Percentiles rank a stretch among this genome's conserved stretches.
Conservation (phyloP, 73 alveolate genomes). For the Blepharisma japonicum region DNA sequence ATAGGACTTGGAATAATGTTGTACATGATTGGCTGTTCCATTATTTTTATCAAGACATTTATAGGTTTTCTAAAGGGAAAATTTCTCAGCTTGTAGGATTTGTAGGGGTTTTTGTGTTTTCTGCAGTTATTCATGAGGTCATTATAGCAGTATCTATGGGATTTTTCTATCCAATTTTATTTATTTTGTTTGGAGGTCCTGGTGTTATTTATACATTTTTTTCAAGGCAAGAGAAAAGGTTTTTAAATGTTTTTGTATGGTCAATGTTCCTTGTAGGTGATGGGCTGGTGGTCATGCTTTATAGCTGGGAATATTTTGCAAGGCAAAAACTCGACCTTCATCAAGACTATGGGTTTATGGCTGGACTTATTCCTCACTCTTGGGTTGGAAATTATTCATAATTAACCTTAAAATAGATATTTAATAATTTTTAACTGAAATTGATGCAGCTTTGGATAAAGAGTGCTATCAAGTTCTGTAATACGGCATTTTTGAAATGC, state of each 20-base stretch:
- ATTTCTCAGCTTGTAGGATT: conserved; percentile 37
- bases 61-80: conserved; percentile 66
- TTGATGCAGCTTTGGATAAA: too few species aligned
- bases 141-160: conserved; percentile 71
- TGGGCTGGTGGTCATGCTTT: conserved; percentile 18
- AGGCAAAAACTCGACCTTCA: background rate
- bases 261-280: conserved; percentile 7
- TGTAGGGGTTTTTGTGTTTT: conserved; percentile 62
- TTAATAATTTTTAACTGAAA: too few species aligned
- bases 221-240: conserved; percentile 22
- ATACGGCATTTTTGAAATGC: too few species aligned
- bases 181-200: conserved; percentile 85
- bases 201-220: conserved; percentile 65
- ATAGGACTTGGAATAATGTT: conserved; percentile 78
- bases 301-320: conserved; percentile 32
- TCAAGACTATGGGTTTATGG: conserved; percentile 20
- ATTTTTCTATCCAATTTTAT: conserved; percentile 79
- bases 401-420: too few species aligned
- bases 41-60: conserved; percentile 70
- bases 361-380: conserved; percentile 16
- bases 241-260: conserved; percentile 26
- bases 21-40: conserved; percentile 81
- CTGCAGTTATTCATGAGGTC: conserved; percentile 80
- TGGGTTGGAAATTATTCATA: background rate
- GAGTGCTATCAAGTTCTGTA: too few species aligned